Evolutionary conservation across 139 green algal genomes (phyloP), one percentile per base, ranked within the genome.

Genomic region (Coelastrella sp.): DNA sequence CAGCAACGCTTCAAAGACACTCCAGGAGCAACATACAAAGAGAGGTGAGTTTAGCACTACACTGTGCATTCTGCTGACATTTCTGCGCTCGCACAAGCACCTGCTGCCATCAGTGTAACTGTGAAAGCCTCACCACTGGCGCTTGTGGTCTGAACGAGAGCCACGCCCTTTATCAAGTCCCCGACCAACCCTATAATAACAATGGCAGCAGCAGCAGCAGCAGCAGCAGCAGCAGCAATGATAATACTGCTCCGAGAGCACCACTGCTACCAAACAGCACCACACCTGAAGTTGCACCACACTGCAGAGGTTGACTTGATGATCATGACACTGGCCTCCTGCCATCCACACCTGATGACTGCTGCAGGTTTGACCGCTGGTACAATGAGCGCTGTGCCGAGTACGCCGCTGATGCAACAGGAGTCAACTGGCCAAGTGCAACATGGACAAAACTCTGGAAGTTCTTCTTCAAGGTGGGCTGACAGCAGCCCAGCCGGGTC

Each of bases 391-490:
- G 84, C 7, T 73, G 19, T 49, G 25, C 20, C 7, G 84, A 89
- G 60, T 49, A 79, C 20, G 35, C 84, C 17, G 84, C 84, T 12
- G 49, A 89, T 73, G 5, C 68, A 27, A 88, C 82, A 49, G 84
- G 68, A 1, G 84, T 89, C 17, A 82, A 24, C 4, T 89, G 84
- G 84, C 84, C 84, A 73, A 89, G 84, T 56, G 84, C 66, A 24
- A 22, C 35, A 58, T 49, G 72, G 6, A 91, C 88, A 14, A 70
- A 14, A 60, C 20, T 81, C 7, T 93, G 80, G 91, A 91, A 94
- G 74, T 90, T 91, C n/a, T 94, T 92, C 81, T 94, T 94, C 85
- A 90, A 85, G 57, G 82, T 59, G n/a, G 5, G 24, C 14, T 27
- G 4, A 25, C n/a, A 27, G 15, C 68, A 27, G 68, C 15, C 15